phyloP scores from a whole-genome alignment of 2,329 filamentous ascomycete genomes.

The Monascus ruber region DNA sequence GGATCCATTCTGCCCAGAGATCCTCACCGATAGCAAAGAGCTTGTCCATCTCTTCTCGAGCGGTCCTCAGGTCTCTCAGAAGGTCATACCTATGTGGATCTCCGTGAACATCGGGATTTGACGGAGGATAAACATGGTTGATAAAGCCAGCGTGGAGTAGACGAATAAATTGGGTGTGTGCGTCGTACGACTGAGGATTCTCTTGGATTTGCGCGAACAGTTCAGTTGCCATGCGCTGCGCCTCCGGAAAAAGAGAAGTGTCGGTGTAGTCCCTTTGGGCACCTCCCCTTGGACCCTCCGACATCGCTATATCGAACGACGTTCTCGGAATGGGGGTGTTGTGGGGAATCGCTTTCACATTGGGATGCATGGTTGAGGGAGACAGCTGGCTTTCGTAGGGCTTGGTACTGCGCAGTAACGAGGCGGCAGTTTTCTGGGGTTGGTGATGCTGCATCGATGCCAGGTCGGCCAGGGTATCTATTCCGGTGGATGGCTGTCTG shows the following conservation, averaged over 20 bases:
- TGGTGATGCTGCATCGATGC: constrained; percentile 38
- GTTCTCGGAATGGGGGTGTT: constrained; percentile 31
- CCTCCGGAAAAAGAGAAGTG: constrained; percentile 30
- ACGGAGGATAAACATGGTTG: constrained; percentile 36
- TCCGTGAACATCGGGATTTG: constrained; percentile 33
- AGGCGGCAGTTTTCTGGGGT: constrained; percentile 27
- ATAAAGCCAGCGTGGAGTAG: constrained; percentile 37
- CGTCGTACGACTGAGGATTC: constrained; percentile 36
- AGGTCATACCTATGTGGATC: constrained; percentile 36
- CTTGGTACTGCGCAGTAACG: constrained; percentile 28
- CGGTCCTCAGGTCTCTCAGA: constrained; percentile 34
- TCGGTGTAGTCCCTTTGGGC: constrained; percentile 30
- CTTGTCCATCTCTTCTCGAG: constrained; percentile 48
- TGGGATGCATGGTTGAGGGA: constrained; percentile 30
- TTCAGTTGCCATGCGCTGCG: constrained; percentile 30
- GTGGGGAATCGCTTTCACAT: constrained; percentile 24
- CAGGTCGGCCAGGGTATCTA: constrained; percentile 39
- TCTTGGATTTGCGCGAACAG: constrained; percentile 33
- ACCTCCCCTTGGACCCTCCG: constrained; percentile 30
- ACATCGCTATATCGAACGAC: constrained; percentile 35
- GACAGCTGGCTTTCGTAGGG: constrained; percentile 33
- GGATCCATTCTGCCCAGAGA: constrained; percentile 52
- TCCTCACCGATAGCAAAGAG: constrained; percentile 53
- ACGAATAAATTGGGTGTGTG: constrained; percentile 36
- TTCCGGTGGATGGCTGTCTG: constrained; percentile 35